Base-by-base conservation (phyloP, 2,329 filamentous ascomycete genomes). In the Hypoxylon rubiginosum region DNA sequence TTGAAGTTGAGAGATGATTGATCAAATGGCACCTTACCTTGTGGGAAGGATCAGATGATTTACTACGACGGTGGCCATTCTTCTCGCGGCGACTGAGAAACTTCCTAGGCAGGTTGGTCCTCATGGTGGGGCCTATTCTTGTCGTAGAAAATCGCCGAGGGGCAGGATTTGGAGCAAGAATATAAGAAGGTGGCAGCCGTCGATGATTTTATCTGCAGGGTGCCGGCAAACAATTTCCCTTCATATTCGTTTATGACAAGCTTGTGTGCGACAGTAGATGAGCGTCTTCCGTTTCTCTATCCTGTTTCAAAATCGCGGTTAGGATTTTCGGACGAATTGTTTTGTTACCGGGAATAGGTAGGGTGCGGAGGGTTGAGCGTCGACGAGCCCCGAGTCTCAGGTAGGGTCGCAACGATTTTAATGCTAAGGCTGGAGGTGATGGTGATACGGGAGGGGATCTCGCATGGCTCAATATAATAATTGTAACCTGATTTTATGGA, bases 41-140 rank as follows among this genome's bases (percentile, higher is more conserved):
- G 67, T 82, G 82, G 24, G 80, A 78, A 24, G 85, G 82, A 59
- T 88, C 85, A 19, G 83, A 82, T 50, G 86, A 88, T 72, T 85
- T 88, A 73, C 82, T 84, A 64, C 86, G 84, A 62, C 81, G 82
- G 70, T 88, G 85, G 39, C 81, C 83, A 77, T 83, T 84, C 79
- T 87, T 93, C 74, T 92, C 91, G 71, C 90, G 87, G 71, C 90
- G 84, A 78, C 88, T 92, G 65, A 92, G 87, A 77, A 93, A 90
- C 73, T 90, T 89, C 76, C 87, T 89, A 52, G 84, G 84, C 64
- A 86, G 80, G 69, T 83, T 74, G 49, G 69, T 79, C 79, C 86
- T 88, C 83, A 88, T 87, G 75, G 71, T 83, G 75, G 66, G 69
- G 67, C 62, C 32, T 57, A 10, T 49, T 66, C 39, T 52, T 62